A percentile compares a stretch with the other conserved stretches of the same genome.
Evolutionary conservation across 176 grass and related monocot genomes (phyloP).

Genomic region (Raddia guianensis): DNA sequence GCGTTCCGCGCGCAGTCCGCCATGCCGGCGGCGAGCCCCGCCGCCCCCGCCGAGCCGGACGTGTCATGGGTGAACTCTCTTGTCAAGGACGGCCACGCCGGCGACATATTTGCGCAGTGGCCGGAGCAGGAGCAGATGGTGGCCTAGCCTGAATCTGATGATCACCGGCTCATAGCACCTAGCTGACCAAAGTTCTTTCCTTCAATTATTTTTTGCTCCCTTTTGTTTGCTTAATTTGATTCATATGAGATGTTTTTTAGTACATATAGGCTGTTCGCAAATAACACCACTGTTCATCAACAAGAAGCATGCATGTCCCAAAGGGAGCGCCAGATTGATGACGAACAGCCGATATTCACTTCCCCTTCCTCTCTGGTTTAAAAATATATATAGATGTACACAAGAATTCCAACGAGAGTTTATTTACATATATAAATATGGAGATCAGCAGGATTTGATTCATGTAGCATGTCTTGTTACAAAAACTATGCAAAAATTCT

Average conservation of each 20-base stretch:
- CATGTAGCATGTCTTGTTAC: constrained; percentile 11
- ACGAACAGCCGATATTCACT: constrained; percentile 57
- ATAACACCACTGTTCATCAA: constrained; percentile 46
- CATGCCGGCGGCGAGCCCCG: background rate
- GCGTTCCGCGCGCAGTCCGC: constrained; percentile 54
- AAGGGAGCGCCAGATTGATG: constrained; percentile 75
- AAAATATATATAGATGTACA: constrained; percentile 56
- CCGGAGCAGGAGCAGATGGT: constrained; percentile 82
- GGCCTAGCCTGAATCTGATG: constrained; percentile 48
- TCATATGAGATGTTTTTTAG: constrained; percentile 64
- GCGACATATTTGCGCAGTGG: constrained; percentile 78
- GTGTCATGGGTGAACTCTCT: constrained; percentile 73
- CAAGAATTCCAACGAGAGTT: constrained; percentile 45
- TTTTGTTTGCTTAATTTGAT: constrained; percentile 75
- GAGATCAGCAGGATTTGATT: constrained; percentile 38
- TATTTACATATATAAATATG: constrained; percentile 12
- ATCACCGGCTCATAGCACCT: constrained; percentile 44
- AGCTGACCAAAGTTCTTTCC: constrained; percentile 91
- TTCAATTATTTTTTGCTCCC: constrained; percentile 68
- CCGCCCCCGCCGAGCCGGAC: constrained; percentile 56
- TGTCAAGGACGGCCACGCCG: constrained; percentile 69
- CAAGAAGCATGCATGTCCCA: constrained; percentile 61
- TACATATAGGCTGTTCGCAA: constrained; percentile 62
- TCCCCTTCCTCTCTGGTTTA: constrained; percentile 39
- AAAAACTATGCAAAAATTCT: constrained; percentile 22